Conservation (phyloP, 2,329 filamentous ascomycete genomes). For the Aspergillus quadrilineatus region DNA sequence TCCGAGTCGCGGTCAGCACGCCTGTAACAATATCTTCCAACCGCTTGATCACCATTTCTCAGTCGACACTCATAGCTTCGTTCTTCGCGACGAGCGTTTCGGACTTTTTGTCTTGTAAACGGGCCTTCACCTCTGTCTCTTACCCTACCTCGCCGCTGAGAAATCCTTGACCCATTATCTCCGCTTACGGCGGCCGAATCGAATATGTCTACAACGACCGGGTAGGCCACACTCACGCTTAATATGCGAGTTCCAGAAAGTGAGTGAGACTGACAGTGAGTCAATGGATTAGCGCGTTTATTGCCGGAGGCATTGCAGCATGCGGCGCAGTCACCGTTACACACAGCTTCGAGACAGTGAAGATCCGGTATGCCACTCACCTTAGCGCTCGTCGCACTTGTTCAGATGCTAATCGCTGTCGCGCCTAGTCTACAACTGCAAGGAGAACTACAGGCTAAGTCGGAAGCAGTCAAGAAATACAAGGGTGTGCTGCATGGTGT, state of each 20-base stretch:
- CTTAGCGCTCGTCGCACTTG: not conserved
- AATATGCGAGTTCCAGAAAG: not conserved
- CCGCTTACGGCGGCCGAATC: constrained; percentile 19
- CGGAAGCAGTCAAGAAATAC: constrained; percentile 83
- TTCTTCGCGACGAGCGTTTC: not conserved
- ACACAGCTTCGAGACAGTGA: constrained; percentile 97
- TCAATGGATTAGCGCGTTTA: constrained; percentile 65
- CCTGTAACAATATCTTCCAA: not conserved
- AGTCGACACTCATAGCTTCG: not conserved
- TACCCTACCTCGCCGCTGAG: not conserved
- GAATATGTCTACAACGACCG: constrained; percentile 56
- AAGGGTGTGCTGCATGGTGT: constrained; percentile 89
- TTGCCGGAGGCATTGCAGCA: constrained; percentile 93
- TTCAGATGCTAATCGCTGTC: not conserved
- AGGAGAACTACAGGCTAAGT: constrained; percentile 86
- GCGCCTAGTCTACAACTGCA: constrained; percentile 82
- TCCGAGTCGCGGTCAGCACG: not conserved
- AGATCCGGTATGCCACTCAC: constrained; percentile 71
- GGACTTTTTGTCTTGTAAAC: not conserved
- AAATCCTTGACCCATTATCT: constrained; percentile 9
- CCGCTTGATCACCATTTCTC: not conserved
- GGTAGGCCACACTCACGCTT: constrained; percentile 34
- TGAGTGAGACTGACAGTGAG: constrained; percentile 1
- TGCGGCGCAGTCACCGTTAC: constrained; percentile 97
- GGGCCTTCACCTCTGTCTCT: not conserved